Evolutionary conservation across 1,139 yeast species (phyloP), one percentile per base, ranked within the genome.

Genomic region (Diutina rugosa): DNA sequence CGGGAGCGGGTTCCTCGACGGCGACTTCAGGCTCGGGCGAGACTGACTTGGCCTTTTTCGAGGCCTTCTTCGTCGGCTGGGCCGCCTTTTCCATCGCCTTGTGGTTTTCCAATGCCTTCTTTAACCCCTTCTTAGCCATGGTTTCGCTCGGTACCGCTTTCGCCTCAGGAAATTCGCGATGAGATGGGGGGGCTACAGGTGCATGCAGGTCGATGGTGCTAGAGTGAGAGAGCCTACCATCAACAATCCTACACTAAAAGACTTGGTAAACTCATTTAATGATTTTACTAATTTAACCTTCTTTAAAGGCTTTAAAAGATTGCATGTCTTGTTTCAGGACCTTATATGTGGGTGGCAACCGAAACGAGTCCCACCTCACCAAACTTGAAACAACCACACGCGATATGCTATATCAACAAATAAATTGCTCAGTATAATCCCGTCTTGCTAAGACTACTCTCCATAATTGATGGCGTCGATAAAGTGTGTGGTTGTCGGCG

Each of bases 401-500:
- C n/a, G 14, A 2, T n/a, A 35, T 12, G n/a, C 10, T 10, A 12
- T 10, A 35, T 10, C 14, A 10, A 10, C 14, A 35, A 10, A 35
- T 35, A 9, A 35, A 35, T 21, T 21, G 26, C 26, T 21, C 4
- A 21, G 4, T 3, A 4, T 21, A 21, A 4, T 21, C 26, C 26
- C 26, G 26, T 21, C 26, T 21, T 4, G 1, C 26, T 21, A 21
- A 21, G 4, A 21, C 26, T 21, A 21, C 26, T 21, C 26, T 21
- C 26, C 26, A 35, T 9, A 44, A 7, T 8, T 16, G 3, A 44
- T 44, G 46, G 16, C 46, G 8, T 6, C 95, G 61, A 86, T 90
- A 73, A 90, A 90, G 74, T 90, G 97, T 80, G 97, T 90, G 65
- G 97, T 90, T 63, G 96, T 90, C 58, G 97, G 97, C 61, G 97